Evolutionary conservation across 257 asterid species (phyloP).

Genomic region (Ilex aquifolium): DNA sequence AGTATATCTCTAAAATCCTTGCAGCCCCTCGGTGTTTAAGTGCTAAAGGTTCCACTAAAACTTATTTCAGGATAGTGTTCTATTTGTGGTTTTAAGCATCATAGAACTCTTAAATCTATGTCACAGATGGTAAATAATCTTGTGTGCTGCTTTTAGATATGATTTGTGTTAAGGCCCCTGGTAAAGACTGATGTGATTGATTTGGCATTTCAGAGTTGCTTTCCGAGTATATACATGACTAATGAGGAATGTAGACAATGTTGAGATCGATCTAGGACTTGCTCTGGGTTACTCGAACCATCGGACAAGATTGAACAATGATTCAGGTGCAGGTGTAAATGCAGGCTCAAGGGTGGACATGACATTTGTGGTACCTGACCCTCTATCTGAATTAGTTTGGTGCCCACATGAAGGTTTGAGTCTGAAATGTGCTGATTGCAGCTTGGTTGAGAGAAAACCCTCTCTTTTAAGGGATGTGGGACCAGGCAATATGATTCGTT

Average conservation of each 20-base stretch:
- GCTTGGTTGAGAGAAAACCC: neutral
- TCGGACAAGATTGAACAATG: conserved; percentile 14
- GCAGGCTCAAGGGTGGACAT: conserved; percentile 28
- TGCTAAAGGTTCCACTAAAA: no score
- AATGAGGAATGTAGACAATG: neutral
- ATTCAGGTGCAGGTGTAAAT: conserved; percentile 86
- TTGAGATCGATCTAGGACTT: conserved; percentile 31
- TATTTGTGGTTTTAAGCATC: no score
- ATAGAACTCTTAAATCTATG: no score
- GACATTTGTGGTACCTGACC: neutral
- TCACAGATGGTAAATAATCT: no score
- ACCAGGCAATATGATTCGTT: neutral
- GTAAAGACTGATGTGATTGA: no score
- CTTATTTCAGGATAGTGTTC: no score
- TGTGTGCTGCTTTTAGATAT: no score
- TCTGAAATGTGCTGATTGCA: neutral
- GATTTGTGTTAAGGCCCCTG: no score
- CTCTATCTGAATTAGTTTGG: conserved; percentile 3
- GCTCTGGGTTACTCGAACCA: conserved; percentile 34
- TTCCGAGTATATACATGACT: no score
- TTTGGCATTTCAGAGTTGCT: no score
- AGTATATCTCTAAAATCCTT: no score
- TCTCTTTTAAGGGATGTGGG: conserved; percentile 1
- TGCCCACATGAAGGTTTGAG: neutral
- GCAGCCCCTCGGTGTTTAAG: no score